phyloP scores from a whole-genome alignment of 139 green algal species.

The Chlamydomonas sphaeroides region DNA sequence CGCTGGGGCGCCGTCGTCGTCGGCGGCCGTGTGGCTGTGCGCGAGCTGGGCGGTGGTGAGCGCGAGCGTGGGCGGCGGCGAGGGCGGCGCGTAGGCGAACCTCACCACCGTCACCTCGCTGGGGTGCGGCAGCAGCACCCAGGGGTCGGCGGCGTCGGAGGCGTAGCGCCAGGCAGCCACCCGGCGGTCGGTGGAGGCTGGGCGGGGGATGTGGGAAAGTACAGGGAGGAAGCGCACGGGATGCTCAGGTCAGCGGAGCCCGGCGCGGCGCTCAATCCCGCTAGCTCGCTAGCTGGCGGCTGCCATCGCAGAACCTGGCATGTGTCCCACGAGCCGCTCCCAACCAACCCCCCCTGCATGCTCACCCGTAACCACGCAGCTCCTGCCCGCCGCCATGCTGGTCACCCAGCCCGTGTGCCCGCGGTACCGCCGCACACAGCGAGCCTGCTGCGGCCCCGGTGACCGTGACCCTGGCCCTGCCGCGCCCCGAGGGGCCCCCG shows the following conservation, averaged over 20 bases:
- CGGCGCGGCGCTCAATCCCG: no score
- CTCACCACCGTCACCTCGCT: conserved; percentile 36
- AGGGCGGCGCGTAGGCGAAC: conserved; percentile 31
- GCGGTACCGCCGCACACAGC: conserved; percentile 30
- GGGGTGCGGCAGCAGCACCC: conserved; percentile 19
- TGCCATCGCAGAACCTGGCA: no score
- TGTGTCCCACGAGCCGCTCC: no score
- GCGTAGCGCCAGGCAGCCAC: conserved; percentile 35
- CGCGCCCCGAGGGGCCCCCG: not conserved
- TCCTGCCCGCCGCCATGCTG: conserved; percentile 36
- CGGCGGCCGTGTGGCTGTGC: no score
- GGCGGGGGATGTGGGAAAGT: no score
- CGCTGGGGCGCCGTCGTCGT: no score
- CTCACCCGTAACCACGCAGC: conserved; percentile 38
- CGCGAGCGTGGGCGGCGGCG: conserved; percentile 7
- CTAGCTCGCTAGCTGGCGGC: no score
- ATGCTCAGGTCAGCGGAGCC: not conserved
- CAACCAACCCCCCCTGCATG: not conserved
- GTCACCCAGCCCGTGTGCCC: conserved; percentile 47
- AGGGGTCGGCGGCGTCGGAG: conserved; percentile 1
- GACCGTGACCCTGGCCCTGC: not conserved
- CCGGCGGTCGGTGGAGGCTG: conserved; percentile 34
- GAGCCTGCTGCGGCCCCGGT: conserved; percentile 5
- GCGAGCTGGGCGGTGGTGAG: not conserved
- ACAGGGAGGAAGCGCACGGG: not conserved